Percentiles rank a stretch among this genome's conserved stretches.
Evolutionary conservation across 441 rosid species (phyloP).

Genomic region (Gossypium laxum): DNA sequence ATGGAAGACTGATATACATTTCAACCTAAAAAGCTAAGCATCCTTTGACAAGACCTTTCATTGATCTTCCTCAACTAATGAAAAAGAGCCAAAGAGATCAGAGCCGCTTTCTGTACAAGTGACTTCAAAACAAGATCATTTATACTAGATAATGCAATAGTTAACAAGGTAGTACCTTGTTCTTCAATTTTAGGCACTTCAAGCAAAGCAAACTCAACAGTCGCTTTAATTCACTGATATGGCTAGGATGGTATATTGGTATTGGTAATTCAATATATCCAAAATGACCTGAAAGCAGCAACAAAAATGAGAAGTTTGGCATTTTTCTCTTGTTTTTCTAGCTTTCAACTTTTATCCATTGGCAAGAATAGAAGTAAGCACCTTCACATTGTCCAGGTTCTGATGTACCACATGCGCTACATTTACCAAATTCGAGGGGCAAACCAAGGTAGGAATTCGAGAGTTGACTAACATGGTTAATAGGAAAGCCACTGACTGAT

Average conservation of each 20-base stretch:
- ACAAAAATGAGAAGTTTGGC: constrained; percentile 16
- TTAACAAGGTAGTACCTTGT: constrained; percentile 39
- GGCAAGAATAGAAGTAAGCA: constrained; percentile 16
- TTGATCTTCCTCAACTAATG: neutral
- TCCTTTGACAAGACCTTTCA: neutral
- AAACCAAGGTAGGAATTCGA: constrained; percentile 80
- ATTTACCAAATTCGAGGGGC: constrained; percentile 85
- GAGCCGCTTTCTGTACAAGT: neutral
- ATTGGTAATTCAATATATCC: constrained; percentile 76
- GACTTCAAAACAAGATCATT: neutral
- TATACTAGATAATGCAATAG: neutral
- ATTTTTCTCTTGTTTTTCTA: neutral
- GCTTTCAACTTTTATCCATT: neutral
- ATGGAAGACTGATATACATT: neutral
- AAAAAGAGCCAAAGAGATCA: neutral
- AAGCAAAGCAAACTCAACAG: constrained; percentile 73
- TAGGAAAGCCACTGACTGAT: constrained; percentile 58
- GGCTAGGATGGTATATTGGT: constrained; percentile 84
- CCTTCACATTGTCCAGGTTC: constrained; percentile 89
- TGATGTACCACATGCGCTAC: constrained; percentile 83
- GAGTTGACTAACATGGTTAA: constrained; percentile 67
- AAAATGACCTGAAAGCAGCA: constrained; percentile 67
- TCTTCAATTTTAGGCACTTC: constrained; percentile 75
- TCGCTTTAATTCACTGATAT: constrained; percentile 61
- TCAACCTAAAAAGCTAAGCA: constrained; percentile 3